Conservation (phyloP, 192 early-diverging fungal species). For the Entomortierella beljakovae region DNA sequence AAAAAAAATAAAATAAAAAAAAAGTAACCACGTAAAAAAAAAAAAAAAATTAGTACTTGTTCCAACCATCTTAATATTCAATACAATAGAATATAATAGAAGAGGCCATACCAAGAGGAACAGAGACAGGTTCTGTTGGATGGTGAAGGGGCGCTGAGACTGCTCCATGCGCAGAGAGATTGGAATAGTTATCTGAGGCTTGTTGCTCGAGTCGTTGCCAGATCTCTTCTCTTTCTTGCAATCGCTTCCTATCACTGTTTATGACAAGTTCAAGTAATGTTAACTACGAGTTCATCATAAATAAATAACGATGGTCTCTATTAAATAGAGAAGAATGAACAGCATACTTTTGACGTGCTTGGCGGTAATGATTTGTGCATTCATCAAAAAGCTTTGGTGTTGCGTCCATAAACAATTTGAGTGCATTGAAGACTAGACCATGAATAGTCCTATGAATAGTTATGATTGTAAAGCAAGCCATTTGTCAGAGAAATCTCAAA, state of each 20-base stretch:
- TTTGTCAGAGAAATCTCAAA: no score
- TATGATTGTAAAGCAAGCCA: no score
- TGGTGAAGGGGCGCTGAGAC: slow-evolving; percentile 26
- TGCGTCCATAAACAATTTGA: slow-evolving; percentile 98
- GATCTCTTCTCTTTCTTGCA: slow-evolving; percentile 81
- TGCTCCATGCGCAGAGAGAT: slow-evolving; percentile 36
- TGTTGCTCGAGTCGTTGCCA: slow-evolving; percentile 83
- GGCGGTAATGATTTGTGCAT: slow-evolving; percentile 94
- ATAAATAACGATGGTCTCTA: neutral
- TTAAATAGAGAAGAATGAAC: neutral
- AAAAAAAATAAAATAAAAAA: neutral
- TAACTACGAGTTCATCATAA: neutral
- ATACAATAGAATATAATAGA: neutral
- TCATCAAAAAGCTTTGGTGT: slow-evolving; percentile 96
- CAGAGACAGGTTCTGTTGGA: slow-evolving; percentile 27
- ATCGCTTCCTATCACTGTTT: slow-evolving; percentile 81
- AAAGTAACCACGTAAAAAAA: no score
- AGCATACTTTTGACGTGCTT: slow-evolving; percentile 84
- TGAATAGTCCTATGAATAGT: slow-evolving; percentile 90
- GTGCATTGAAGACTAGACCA: slow-evolving; percentile 95
- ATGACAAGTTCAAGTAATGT: neutral
- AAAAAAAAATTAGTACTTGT: no score
- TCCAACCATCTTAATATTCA: neutral
- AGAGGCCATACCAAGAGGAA: slow-evolving; percentile 48
- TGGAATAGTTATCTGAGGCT: slow-evolving; percentile 52